Evolutionary conservation across 1,139 yeast genomes (phyloP).

Genomic region (Hanseniaspora gamundiae): DNA sequence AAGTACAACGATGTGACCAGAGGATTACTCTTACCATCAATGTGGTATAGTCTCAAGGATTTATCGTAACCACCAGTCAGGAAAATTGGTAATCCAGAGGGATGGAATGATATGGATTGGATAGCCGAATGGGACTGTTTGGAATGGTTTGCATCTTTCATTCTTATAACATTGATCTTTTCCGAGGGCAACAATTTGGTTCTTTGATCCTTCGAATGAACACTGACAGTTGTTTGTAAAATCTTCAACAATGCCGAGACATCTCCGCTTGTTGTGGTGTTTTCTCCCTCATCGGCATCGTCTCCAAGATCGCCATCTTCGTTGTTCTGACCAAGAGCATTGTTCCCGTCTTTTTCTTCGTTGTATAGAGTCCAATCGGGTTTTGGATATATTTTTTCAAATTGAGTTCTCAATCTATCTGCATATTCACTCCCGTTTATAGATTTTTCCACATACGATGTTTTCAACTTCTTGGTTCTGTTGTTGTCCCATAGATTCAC

Average conservation of each 20-base stretch:
- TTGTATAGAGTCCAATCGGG: conserved; percentile 70
- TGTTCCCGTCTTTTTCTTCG: conserved; percentile 22
- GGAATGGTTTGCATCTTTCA: conserved; percentile 75
- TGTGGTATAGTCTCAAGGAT: conserved; percentile 73
- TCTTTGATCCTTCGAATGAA: conserved; percentile 37
- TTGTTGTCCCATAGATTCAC: conserved; percentile 52
- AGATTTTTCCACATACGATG: conserved; percentile 42
- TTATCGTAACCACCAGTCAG: conserved; percentile 89
- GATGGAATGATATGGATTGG: conserved; percentile 78
- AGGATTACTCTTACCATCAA: conserved; percentile 80
- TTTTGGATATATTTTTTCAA: conserved; percentile 74
- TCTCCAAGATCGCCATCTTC: conserved; percentile 23
- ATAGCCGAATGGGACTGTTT: conserved; percentile 65
- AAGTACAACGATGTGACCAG: conserved; percentile 74
- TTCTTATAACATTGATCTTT: conserved; percentile 59
- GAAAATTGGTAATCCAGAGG: conserved; percentile 58
- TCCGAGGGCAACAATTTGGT: conserved; percentile 57
- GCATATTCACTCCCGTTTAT: conserved; percentile 60
- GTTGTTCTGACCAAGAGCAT: no score
- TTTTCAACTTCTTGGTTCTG: conserved; percentile 61
- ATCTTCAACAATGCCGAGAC: conserved; percentile 48
- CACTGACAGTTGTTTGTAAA: conserved; percentile 37
- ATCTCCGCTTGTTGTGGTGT: conserved; percentile 29
- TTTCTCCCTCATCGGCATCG: conserved; percentile 27
- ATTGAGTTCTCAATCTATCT: conserved; percentile 66